Conservation (phyloP, 2,329 filamentous ascomycete genomes). For the Talaromyces sp. region DNA sequence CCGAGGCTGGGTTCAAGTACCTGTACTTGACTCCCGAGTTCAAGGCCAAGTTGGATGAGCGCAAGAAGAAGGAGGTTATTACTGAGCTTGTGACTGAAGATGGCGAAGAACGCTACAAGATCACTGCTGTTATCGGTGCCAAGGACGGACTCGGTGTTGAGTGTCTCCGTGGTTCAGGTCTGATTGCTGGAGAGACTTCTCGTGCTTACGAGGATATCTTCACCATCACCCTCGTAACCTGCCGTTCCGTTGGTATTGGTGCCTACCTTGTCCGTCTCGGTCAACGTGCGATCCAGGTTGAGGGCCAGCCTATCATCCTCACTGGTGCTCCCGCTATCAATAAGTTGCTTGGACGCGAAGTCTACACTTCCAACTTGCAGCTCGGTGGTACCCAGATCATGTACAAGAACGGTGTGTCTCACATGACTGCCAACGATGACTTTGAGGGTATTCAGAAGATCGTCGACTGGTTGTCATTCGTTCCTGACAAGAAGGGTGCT, state of each 20-base stretch:
- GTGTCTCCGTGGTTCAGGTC: constrained; percentile 91
- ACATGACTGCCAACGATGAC: constrained; percentile 97
- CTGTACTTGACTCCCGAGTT: constrained; percentile 85
- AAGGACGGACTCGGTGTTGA: constrained; percentile 97
- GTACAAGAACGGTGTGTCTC: constrained; percentile 99
- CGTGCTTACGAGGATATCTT: constrained; percentile 98
- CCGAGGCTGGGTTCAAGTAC: constrained; percentile 91
- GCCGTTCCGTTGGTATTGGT: constrained; percentile 97
- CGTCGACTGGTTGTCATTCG: constrained; percentile 95
- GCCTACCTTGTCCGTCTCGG: constrained; percentile 97
- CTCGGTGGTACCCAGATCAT: constrained; percentile 99
- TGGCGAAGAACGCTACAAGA: constrained; percentile 88
- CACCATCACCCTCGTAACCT: constrained; percentile 95
- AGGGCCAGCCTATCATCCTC: constrained; percentile 97
- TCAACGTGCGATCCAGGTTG: constrained; percentile 97
- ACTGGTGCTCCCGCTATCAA: constrained; percentile 97
- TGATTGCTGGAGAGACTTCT: constrained; percentile 96
- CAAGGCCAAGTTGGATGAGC: constrained; percentile 81
- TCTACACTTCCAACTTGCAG: constrained; percentile 98
- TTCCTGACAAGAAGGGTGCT: constrained; percentile 90
- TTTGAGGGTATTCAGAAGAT: constrained; percentile 98
- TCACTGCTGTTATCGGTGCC: constrained; percentile 85
- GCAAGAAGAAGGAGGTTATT: constrained; percentile 70
- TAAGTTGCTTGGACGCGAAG: constrained; percentile 95
- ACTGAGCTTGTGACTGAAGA: constrained; percentile 83